Base-by-base conservation (phyloP, 129 eudicot species). In the Lonicera japonica region DNA sequence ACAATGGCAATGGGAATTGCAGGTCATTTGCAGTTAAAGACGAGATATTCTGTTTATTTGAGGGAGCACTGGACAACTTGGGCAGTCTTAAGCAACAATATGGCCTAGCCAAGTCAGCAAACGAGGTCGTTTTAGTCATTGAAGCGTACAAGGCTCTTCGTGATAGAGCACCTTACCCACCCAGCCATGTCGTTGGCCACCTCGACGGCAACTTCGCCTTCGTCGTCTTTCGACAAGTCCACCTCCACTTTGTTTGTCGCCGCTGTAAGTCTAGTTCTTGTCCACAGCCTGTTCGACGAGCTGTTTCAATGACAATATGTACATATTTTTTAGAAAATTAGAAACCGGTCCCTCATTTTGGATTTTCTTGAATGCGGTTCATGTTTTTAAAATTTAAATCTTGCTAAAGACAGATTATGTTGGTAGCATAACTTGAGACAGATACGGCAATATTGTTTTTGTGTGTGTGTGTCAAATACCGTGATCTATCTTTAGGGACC, bases 101-200 rank as follows among this genome's bases (percentile, higher is more conserved):
- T 40, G 98, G 96, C 21, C 92, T 91, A 12, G 82, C 83, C 43
- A 91, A 91, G 74, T 77, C 96, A 0, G 98, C 91, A 15, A 87
- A 80, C 24, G 98, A 91, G 81, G 94, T 88, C 12, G 65, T 91
- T 71, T 80, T 91, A 79, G 81, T 91, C 57, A 87, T 91, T 6
- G 98, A 91, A 68, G 95, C 97, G 14, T 91, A 87, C 74, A 91
- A 84, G 75, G 82, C 97, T 25, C 95, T 91, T 36, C 97, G 97
- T 43, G 96, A 91, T 54, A 79, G 97, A 2, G 97, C 97, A 25
- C 97, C 97, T 60, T 84, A 87, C 58, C 96, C 97, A 65, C 75
- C 95, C n/a, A 91, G 70, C 82, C 97, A 84, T 74, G 94, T 91
- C 48, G 89, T 87, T 24, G 94, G 96, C 58, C 98, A 91, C 75